These are phyloP conservation scores for Colletotrichum cordylinicola DNA, from an alignment of 2,329 filamentous ascomycete genomes.

Conservation along the genomic window DNA sequence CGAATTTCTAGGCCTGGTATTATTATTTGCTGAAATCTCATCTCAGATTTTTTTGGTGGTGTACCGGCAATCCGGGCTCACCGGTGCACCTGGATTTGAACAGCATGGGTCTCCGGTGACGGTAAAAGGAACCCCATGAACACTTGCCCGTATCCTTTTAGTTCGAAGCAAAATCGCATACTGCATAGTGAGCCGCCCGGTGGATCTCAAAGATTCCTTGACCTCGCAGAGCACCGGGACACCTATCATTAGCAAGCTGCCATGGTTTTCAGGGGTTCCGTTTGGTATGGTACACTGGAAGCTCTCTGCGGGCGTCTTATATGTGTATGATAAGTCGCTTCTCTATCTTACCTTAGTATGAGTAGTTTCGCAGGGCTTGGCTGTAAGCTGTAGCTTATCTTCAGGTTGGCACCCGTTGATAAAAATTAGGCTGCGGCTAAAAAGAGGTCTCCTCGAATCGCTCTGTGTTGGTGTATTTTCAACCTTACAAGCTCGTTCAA, in stretches of 20 bases:
- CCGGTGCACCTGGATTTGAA: neutral
- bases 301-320: neutral
- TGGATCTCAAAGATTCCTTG: rapidly evolving
- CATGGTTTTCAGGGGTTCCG: neutral
- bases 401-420: neutral
- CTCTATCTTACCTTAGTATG: neutral
- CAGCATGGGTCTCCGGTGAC: neutral
- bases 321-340: neutral
- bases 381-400: neutral
- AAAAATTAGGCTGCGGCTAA: neutral
- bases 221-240: too few species aligned
- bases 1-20: neutral
- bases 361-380: neutral
- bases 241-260: neutral
- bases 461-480: neutral
- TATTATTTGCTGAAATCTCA: neutral
- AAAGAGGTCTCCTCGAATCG: neutral
- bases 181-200: neutral
- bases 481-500: neutral
- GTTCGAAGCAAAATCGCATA: neutral
- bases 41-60: neutral
- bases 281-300: neutral
- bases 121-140: neutral
- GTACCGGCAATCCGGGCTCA: neutral
- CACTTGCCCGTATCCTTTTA: neutral